Base-by-base conservation (phyloP, 1,139 yeast genomes). In the Arxiozyma heterogenica region DNA sequence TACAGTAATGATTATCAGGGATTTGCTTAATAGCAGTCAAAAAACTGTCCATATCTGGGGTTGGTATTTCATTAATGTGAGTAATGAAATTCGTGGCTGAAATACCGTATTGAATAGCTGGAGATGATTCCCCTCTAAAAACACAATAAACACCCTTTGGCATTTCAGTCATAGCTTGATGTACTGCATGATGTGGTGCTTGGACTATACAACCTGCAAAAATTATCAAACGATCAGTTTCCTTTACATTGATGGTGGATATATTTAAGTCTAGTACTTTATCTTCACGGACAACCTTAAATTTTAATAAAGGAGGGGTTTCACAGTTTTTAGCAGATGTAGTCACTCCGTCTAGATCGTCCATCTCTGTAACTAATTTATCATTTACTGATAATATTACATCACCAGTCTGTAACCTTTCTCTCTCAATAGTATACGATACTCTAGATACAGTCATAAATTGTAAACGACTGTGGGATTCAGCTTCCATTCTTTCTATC, bases 91-190 rank as follows among this genome's bases (percentile, higher is more conserved):
- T 83, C 3, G 93, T 84, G 3, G 89, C 79, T 12, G 83, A 81
- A 55, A 90, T 79, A n/a, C 88, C 87, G 66, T 86, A 88, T 64
- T 86, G 93, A 57, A 82, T 78, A 20, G 95, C 93, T 11, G 96
- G 96, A 0, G 95, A 87, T 17, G 96, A 95, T 41, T 81, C 77
- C 49, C 83, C 78, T 65, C 86, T 79, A 39, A 82, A 77, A 1
- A 89, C 83, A 51, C 89, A 83, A 65, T 88, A 90, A 17, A 90
- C 93, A 55, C 82, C 83, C 22, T 91, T 84, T n/a, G 95, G 96
- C 51, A 88, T 74, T 54, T 79, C 76, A 54, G 81, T 82, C 80
- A 86, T 83, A 50, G 86, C 82, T 71, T 88, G 96, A 55, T 83
- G 74, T 25, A 83, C 87, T 8, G 86, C 84, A 61, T 82, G 87